A percentile compares a stretch with the other conserved stretches of the same genome.
Evolutionary conservation across 202 grass and related monocot species (phyloP).

Genomic region (Cymbopogon flexuosus): DNA sequence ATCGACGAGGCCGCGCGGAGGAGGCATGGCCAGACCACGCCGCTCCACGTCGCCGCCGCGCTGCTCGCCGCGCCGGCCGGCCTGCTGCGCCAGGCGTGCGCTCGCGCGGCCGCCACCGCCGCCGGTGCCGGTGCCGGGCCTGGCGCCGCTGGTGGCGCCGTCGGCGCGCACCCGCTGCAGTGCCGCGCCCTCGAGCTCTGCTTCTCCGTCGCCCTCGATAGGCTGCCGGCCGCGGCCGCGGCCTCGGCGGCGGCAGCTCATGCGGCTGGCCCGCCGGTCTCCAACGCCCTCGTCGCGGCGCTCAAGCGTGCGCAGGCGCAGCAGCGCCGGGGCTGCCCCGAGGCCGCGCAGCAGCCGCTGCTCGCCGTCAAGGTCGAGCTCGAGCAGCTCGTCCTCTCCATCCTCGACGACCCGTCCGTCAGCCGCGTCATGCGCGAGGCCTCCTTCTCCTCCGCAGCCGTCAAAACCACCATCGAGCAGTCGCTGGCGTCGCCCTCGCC

Average conservation of each 20-base stretch:
- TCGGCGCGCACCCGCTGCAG: conserved; percentile 49
- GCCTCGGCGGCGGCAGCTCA: conserved; percentile 15
- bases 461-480: conserved; percentile 80
- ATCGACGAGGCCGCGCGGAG: conserved; percentile 61
- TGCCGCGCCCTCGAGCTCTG: conserved; percentile 91
- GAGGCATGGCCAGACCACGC: conserved; percentile 66
- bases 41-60: conserved; percentile 79
- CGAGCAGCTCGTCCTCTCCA: conserved; percentile 82
- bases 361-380: conserved; percentile 92
- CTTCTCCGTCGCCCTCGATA: conserved; percentile 94
- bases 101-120: conserved; percentile 28
- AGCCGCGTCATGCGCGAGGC: conserved; percentile 99
- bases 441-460: conserved; percentile 63
- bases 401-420: conserved; percentile 89
- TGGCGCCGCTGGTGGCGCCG: background rate
- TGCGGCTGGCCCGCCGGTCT: conserved; percentile 45
- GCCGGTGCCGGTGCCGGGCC: background rate
- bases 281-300: conserved; percentile 78
- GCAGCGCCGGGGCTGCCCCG: conserved; percentile 69
- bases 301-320: conserved; percentile 94
- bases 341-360: conserved; percentile 67
- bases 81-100: conserved; percentile 59
- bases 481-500: conserved; percentile 53
- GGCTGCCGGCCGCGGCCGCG: conserved; percentile 43
- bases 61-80: conserved; percentile 57